Base-by-base conservation (phyloP, 371 early-diverging fungal genomes). In the Rhizoclosmatium hyalinum region DNA sequence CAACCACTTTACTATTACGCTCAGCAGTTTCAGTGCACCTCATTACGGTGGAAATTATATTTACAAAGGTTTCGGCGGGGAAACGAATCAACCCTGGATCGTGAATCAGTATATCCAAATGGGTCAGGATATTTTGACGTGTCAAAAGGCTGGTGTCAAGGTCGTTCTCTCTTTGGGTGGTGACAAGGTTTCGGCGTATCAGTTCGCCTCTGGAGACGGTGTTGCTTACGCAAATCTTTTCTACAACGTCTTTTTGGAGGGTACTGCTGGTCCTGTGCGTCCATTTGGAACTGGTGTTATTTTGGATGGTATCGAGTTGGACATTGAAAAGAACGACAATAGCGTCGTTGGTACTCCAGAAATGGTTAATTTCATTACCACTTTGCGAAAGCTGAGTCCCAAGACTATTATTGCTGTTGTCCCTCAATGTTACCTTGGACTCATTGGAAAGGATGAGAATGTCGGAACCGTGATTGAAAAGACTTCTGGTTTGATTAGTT, bases 191-290 rank as follows among this genome's bases (percentile, higher is more conserved):
- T 61, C 62, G 19, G 39, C 42, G 3, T 71, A 71, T 47, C 6
- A 21, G 44, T 71, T 43, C 39, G 70, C 45, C 21, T 45, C 68
- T 6, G 73, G 73, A 14, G 74, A 76, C 57, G 73, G 74, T 12
- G 57, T 19, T 3, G 67, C 68, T 2, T 74, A 76, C 46, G 72
- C 72, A 10, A 50, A 60, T 12, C 62, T 71, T 12, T 71, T 58
- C 21, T 79, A 76, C 70, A 74, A 79, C 66, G 68, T 76, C 76
- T 79, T 76, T 44, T 65, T 79, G 12, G 79, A 76, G 12, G 79
- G 79, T 3, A 76, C 76, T 43, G 32, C 78, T 14, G 56, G 68
- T 17, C 65, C 62, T 14, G 69, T 65, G 21, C 73, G 79, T 46
- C 79, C 79, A 12, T 79, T 79, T 64, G 79, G 79, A 3, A 6